Conservation (phyloP, 169 alveolate genomes). For the Neospora caninum region DNA sequence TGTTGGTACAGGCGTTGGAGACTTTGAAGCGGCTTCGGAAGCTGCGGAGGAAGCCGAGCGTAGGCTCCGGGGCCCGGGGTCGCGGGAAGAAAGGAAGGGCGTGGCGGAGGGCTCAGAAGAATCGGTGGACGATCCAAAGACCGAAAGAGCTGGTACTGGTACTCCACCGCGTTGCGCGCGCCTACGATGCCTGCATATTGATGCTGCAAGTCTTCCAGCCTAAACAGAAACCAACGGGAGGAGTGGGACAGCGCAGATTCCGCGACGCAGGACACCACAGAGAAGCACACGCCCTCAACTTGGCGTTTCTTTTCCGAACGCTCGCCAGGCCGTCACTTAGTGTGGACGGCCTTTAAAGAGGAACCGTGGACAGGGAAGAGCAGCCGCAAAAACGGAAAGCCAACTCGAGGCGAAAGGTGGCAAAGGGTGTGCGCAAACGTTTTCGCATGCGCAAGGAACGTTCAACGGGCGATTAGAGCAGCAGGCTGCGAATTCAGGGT, state of each 20-base stretch:
- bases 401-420: too few species aligned
- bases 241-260: background rate
- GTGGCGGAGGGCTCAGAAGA: conserved; percentile 59
- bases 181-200: conserved; percentile 55
- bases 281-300: too few species aligned
- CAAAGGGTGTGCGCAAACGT: too few species aligned
- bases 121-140: conserved; percentile 58
- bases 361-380: too few species aligned
- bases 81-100: conserved; percentile 38
- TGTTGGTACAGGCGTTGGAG: conserved; percentile 11
- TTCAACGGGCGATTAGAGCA: too few species aligned
- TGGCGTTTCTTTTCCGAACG: too few species aligned
- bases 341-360: too few species aligned
- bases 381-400: too few species aligned
- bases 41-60: background rate
- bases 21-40: background rate
- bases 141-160: conserved; percentile 61
- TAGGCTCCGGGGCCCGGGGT: conserved; percentile 21
- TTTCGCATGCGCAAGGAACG: too few species aligned
- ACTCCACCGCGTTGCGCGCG: conserved; percentile 60
- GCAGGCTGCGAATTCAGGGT: too few species aligned
- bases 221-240: background rate
- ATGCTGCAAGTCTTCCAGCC: conserved; percentile 66
- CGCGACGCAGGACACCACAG: too few species aligned
- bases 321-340: too few species aligned